These are phyloP conservation scores for Dendrobium officinale DNA, from an alignment of 106 monocot genomes.

Conservation along the genomic window DNA sequence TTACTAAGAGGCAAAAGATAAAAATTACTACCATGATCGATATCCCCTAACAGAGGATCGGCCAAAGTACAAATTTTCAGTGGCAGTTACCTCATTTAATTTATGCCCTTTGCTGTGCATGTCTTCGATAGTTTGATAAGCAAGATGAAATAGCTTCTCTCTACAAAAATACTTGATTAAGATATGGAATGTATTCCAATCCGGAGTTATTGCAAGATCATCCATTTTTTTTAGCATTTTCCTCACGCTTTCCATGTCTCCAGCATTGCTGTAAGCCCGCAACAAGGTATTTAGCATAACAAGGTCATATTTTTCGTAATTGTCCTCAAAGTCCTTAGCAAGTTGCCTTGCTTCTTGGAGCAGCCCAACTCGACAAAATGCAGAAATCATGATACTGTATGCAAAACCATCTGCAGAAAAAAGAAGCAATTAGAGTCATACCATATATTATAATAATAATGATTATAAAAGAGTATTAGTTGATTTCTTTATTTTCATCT, in stretches of 20 bases:
- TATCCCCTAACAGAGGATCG: not conserved
- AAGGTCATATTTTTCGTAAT: constrained; percentile 69
- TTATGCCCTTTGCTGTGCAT: constrained; percentile 83
- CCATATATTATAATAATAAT: not conserved
- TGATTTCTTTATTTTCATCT: not conserved
- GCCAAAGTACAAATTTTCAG: not conserved
- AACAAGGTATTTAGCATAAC: constrained; percentile 86
- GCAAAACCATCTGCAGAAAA: constrained; percentile 73
- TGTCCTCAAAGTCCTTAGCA: constrained; percentile 72
- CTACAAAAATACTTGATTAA: constrained; percentile 76
- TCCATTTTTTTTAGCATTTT: constrained; percentile 81
- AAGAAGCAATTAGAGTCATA: not conserved
- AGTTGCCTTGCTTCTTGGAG: constrained; percentile 67
- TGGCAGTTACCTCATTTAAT: constrained; percentile 64
- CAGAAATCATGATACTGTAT: constrained; percentile 91
- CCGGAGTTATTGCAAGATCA: constrained; percentile 59
- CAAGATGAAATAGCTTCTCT: constrained; percentile 83
- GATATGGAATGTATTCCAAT: constrained; percentile 96
- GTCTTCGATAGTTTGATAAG: constrained; percentile 70
- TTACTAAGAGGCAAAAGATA: too few species aligned
- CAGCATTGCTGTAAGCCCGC: constrained; percentile 73
- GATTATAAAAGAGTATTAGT: not conserved
- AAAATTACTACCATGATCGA: not conserved
- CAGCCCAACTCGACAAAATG: constrained; percentile 57
- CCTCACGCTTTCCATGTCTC: constrained; percentile 89